Base-by-base conservation (phyloP, 352 stramenopile genomes). In the Phytophthora quininea region DNA sequence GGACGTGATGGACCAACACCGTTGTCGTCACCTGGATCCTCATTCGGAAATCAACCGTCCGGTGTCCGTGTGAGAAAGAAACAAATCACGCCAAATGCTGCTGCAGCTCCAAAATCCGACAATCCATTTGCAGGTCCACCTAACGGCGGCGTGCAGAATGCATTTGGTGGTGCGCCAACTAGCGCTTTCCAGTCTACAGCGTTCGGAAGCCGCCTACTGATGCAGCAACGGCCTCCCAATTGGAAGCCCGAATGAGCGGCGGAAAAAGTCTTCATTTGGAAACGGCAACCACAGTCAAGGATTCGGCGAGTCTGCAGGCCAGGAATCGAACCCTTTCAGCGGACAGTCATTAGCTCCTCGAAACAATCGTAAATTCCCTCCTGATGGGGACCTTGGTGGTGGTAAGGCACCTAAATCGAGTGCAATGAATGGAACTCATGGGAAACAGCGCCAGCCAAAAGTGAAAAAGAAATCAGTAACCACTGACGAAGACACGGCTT, bases 221-320 rank as follows among this genome's bases (percentile, higher is more conserved):
- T 46, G 32, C 31, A 5, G 42, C 35, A 12, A 6, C 51, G 54
- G 19, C 47, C 0, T 30, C 37, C 10, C 61, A 58, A 3, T 58
- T 86, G 56, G 74, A 84, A 38, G 58, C 57, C 19, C 74, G 64
- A 58, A 73, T 76, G 65, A 62, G 47, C 54, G 70, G 72, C 24
- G 10, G 48, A 10, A 80, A 73, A 82, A 73, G 54, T 61, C 64
- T 32, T 50, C 58, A 4, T 66, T 69, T 7, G 46, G 37, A 2
- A 69, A 79, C 14, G 57, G 49, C 11, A 79, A 81, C 33, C 59
- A 33, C 38, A 10, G 14, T 51, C 54, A 69, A 65, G 58, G 47
- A 33, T 67, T 67, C 54, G 51, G 51, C 45, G 38, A 19, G 2
- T 33, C 42, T 15, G 37, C 38, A 15, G 60, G 69, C 19, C 29